Conservation (phyloP, 1,139 yeast genomes). For the Debaryomyces udenii region DNA sequence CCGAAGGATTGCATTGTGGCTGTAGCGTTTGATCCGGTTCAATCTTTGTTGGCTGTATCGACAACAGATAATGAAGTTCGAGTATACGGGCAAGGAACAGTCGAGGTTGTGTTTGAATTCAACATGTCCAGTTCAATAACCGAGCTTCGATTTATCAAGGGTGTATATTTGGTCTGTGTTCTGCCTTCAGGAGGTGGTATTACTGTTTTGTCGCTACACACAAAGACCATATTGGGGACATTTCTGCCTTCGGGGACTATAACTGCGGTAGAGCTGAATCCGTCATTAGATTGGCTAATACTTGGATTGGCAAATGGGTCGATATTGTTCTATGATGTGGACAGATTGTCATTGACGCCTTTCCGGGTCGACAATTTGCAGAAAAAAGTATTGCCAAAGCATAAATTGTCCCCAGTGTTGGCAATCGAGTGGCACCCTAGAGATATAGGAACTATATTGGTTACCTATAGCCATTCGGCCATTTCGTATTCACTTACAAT, state of each 20-base stretch:
- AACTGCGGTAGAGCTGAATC: slow-evolving; percentile 75
- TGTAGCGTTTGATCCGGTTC: slow-evolving; percentile 84
- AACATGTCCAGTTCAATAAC: slow-evolving; percentile 55
- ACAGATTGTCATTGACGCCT: slow-evolving; percentile 68
- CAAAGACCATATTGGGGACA: slow-evolving; percentile 59
- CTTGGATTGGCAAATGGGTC: slow-evolving; percentile 82
- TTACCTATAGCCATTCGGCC: slow-evolving; percentile 73
- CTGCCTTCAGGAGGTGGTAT: slow-evolving; percentile 53
- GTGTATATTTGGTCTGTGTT: slow-evolving; percentile 74
- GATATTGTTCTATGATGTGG: slow-evolving; percentile 78
- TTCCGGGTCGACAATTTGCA: slow-evolving; percentile 75
- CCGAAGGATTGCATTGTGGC: slow-evolving; percentile 53
- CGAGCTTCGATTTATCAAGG: slow-evolving; percentile 69
- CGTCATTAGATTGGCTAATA: slow-evolving; percentile 84
- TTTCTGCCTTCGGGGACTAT: slow-evolving; percentile 65
- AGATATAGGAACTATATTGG: slow-evolving; percentile 76
- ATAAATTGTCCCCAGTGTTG: slow-evolving; percentile 60
- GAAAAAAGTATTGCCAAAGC: slow-evolving; percentile 52
- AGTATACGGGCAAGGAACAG: slow-evolving; percentile 83
- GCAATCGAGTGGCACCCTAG: slow-evolving; percentile 83
- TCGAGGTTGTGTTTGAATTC: slow-evolving; percentile 67
- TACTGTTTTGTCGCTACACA: slow-evolving; percentile 68
- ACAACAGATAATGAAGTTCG: slow-evolving; percentile 71
- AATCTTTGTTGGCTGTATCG: slow-evolving; percentile 79
- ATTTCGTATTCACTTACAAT: slow-evolving; percentile 68